Evolutionary conservation across 2,329 filamentous ascomycete species (phyloP).

Genomic region (Parasarocladium wereldwijsianum): DNA sequence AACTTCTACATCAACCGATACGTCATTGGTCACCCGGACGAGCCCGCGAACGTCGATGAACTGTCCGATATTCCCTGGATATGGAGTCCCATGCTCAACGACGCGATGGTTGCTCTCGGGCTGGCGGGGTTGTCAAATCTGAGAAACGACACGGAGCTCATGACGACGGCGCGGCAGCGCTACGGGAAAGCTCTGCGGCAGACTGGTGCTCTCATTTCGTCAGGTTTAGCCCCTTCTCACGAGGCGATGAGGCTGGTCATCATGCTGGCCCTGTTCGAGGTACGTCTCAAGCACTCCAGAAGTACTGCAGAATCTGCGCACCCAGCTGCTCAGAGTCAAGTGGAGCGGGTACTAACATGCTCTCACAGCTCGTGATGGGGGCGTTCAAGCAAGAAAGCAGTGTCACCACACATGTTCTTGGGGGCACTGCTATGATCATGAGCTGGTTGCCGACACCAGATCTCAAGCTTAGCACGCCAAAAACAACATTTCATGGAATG

Average conservation of each 20-base stretch:
- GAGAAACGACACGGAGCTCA: conserved; percentile 28
- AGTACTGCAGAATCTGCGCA: conserved; percentile 4
- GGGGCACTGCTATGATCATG: conserved; percentile 42
- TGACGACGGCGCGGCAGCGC: conserved; percentile 30
- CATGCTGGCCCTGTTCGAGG: conserved; percentile 47
- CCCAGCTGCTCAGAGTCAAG: conserved; percentile 1
- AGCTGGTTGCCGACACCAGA: conserved; percentile 24
- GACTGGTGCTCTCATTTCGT: conserved; percentile 25
- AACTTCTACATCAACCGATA: conserved; percentile 37
- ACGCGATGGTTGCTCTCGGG: conserved; percentile 41
- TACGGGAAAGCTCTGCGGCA: conserved; percentile 38
- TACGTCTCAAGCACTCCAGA: conserved; percentile 15
- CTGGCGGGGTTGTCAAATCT: conserved; percentile 43
- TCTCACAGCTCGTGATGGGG: conserved; percentile 27
- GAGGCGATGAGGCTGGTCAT: conserved; percentile 36
- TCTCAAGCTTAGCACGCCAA: conserved; percentile 7
- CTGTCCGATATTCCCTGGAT: conserved; percentile 21
- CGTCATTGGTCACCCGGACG: conserved; percentile 34
- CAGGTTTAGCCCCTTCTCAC: conserved; percentile 17
- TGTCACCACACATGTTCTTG: conserved; percentile 43
- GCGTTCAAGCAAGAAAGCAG: conserved; percentile 22
- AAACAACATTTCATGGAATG: conserved; percentile 25
- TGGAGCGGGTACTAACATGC: conserved; percentile 8
- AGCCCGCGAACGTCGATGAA: conserved; percentile 23
- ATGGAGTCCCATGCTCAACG: conserved; percentile 23